Percentiles rank a stretch among this genome's conserved stretches.
Conservation (phyloP, 192 early-diverging fungal species). For the Coemansia sp. region DNA sequence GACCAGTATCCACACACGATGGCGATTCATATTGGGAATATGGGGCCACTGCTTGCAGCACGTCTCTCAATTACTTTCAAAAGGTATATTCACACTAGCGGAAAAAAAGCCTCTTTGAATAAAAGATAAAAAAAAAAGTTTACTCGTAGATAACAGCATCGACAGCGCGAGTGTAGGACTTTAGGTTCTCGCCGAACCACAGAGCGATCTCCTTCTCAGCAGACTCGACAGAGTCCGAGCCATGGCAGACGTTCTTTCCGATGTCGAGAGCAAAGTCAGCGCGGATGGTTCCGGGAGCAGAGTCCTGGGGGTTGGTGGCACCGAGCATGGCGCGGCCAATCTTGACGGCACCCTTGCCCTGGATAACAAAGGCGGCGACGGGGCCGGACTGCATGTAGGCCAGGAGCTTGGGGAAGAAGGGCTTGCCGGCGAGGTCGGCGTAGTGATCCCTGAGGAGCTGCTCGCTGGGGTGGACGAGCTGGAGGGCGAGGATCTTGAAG, state of each 20-base stretch:
- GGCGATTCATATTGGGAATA: neutral
- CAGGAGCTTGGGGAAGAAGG: constrained; percentile 87
- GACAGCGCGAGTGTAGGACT: constrained; percentile 59
- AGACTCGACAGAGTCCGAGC: constrained; percentile 83
- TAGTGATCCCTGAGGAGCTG: constrained; percentile 80
- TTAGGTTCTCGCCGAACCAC: constrained; percentile 76
- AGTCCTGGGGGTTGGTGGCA: constrained; percentile 89
- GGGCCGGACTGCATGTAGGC: constrained; percentile 88
- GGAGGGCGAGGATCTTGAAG: constrained; percentile 83
- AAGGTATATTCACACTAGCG: neutral
- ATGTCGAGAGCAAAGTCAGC: constrained; percentile 89
- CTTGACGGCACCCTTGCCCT: constrained; percentile 88
- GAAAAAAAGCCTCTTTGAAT: neutral
- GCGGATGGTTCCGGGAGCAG: constrained; percentile 91
- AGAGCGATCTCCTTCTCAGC: constrained; percentile 86
- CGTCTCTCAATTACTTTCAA: neutral
- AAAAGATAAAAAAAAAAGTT: constrained; percentile 3
- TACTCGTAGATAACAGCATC: constrained; percentile 78
- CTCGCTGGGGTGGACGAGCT: constrained; percentile 70
- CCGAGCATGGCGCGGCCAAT: constrained; percentile 84
- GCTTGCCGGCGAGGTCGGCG: constrained; percentile 75
- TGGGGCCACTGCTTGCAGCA: neutral
- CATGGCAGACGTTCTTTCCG: constrained; percentile 88
- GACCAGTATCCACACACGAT: neutral
- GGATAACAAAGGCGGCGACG: constrained; percentile 94